phyloP scores from a whole-genome alignment of 345 rosid genomes.

The Syzygium aqueum region DNA sequence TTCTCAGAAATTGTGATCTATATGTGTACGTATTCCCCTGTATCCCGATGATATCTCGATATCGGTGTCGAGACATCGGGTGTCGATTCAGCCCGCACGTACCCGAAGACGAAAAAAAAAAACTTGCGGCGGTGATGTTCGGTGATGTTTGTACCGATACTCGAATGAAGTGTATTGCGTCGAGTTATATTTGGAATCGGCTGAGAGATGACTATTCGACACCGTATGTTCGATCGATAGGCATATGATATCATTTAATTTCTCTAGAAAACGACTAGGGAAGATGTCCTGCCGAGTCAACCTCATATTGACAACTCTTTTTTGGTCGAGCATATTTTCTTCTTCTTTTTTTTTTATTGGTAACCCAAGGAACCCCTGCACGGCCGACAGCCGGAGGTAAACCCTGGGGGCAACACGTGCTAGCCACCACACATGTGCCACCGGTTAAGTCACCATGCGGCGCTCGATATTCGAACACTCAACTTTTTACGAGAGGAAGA shows the following conservation, averaged over 20 bases:
- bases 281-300: neutral
- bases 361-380: no score
- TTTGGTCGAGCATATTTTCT: no score
- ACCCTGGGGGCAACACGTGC: no score
- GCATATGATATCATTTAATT: neutral
- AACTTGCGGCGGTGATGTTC: fast-evolving
- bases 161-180: no score
- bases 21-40: neutral
- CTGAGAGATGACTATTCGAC: neutral
- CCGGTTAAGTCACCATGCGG: no score
- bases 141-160: fast-evolving
- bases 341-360: no score
- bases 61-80: neutral
- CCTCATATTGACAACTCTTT: fast-evolving
- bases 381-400: no score
- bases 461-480: no score
- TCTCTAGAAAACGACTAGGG: neutral
- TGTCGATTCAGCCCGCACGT: fast-evolving
- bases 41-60: neutral
- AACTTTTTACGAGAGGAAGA: no score
- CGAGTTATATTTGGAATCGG: neutral
- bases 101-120: neutral
- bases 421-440: no score
- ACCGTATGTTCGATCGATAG: neutral
- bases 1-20: neutral